Conservation (phyloP, 2,329 filamentous ascomycete species). For the Beauveria sp. region DNA sequence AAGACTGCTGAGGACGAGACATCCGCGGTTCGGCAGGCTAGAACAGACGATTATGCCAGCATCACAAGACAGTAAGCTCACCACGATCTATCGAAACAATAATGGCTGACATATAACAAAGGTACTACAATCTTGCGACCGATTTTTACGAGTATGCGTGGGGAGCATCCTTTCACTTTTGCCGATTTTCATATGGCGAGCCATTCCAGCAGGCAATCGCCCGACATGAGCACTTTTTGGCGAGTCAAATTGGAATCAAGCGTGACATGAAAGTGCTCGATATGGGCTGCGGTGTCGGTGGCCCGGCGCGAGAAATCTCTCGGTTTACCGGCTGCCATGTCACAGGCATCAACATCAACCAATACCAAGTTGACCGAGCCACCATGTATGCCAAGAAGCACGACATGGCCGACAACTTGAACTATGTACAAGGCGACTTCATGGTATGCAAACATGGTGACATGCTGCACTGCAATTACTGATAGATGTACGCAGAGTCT, state of each 20-base stretch:
- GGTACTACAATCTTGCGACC: constrained; percentile 88
- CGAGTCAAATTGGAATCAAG: constrained; percentile 72
- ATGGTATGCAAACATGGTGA: constrained; percentile 48
- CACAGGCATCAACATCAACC: constrained; percentile 91
- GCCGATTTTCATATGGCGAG: constrained; percentile 79
- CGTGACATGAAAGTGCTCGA: constrained; percentile 83
- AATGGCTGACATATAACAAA: constrained; percentile 23
- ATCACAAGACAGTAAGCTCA: constrained; percentile 71
- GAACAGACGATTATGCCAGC: constrained; percentile 78
- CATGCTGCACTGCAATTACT: background rate
- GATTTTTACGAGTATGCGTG: constrained; percentile 93
- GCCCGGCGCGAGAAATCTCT: constrained; percentile 87
- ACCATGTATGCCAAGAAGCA: constrained; percentile 73
- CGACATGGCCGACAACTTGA: constrained; percentile 65
- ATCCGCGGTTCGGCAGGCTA: constrained; percentile 55
- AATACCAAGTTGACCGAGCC: constrained; percentile 90
- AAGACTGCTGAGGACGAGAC: constrained; percentile 70
- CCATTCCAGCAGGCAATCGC: constrained; percentile 82
- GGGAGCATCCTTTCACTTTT: constrained; percentile 92
- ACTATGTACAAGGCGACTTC: constrained; percentile 87
- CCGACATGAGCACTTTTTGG: constrained; percentile 92
- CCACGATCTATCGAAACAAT: background rate
- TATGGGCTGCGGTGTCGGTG: constrained; percentile 89
- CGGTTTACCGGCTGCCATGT: constrained; percentile 85
- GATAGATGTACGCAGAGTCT: constrained; percentile 57